Base-by-base conservation (phyloP, 768 basidiomycete species). In the Lenzites betulinus region DNA sequence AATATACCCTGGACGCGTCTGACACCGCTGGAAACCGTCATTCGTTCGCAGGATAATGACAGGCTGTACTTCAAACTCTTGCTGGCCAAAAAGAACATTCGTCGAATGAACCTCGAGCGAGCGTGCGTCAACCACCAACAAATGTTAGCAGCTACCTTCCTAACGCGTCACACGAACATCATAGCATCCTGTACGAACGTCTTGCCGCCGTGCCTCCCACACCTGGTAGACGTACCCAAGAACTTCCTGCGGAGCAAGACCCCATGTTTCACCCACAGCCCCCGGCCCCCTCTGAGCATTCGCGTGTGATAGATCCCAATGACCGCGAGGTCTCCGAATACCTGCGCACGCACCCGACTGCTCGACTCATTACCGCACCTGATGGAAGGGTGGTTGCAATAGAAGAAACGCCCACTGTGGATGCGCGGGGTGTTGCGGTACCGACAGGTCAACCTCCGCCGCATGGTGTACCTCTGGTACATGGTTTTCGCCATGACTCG, bases 101-200 rank as follows among this genome's bases (percentile, higher is more conserved):
- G 92, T 72, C 82, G 92, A 42, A 89, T 93, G 84, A 89, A 92
- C 74, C 79, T 94, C 58, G 92, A 94, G 75, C 80, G 92, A 78
- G 90, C 91, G 92, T 93, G 68, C 79, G 91, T 85, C 59, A 62
- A 47, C 30, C 36, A 38, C 47, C 51, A 18, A 39, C 54, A 28
- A 39, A 16, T 39, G 25, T 22, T 20, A 47, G 1, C 28, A 42
- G 54, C 62, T 62, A 63, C n/a, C 60, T 52, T 22, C 58, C 58
- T 55, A 62, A 58, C 53, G 18, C 25, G 51, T 59, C 50, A 39
- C 26, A 38, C 28, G 20, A 26, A 54, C 47, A 50, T 63, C 59
- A n/a, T 66, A 85, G 90, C 53, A 85, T 93, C 43, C 76, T 93
- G 56, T 93, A 93, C 70, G 91, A 93, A 73, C 87, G 90, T 53